Evolutionary conservation across 345 rosid species (phyloP).

Genomic region (Gossypium rotundifolium): DNA sequence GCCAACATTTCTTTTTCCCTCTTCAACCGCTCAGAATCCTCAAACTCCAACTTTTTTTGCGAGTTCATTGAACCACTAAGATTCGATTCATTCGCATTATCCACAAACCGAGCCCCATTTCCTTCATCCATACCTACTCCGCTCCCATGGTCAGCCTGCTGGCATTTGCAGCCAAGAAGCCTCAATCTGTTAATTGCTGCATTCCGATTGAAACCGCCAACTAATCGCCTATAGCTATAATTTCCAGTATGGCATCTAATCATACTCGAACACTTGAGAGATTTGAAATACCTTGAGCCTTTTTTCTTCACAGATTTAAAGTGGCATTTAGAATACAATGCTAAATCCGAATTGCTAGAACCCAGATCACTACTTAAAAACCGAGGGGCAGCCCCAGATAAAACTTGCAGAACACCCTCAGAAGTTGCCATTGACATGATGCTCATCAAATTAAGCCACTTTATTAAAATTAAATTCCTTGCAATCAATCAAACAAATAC

Average conservation of each 20-base stretch:
- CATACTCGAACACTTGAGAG: constrained; percentile 21
- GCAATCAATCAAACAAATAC: not conserved
- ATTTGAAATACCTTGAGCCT: constrained; percentile 13
- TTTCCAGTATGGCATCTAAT: constrained; percentile 14
- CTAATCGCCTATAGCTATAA: constrained; percentile 11
- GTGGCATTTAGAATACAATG: constrained; percentile 19
- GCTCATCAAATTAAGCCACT: constrained; percentile 11
- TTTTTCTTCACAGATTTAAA: constrained; percentile 26
- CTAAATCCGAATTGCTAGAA: constrained; percentile 18
- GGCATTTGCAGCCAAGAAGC: constrained; percentile 31
- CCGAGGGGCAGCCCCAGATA: constrained; percentile 33
- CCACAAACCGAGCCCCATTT: constrained; percentile 34
- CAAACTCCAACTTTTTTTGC: constrained; percentile 26
- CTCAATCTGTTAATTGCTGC: constrained; percentile 12
- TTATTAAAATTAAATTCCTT: not conserved
- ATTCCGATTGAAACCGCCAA: constrained; percentile 9
- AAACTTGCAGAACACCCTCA: constrained; percentile 44
- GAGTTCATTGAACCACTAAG: constrained; percentile 27
- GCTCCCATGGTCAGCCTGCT: constrained; percentile 25
- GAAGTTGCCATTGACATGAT: constrained; percentile 36
- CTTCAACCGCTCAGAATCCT: constrained; percentile 26
- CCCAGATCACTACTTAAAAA: constrained; percentile 22
- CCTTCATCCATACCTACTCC: constrained; percentile 24
- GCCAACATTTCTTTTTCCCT: constrained; percentile 23
- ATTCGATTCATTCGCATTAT: constrained; percentile 30